phyloP scores from a whole-genome alignment of 768 basidiomycete genomes.

The Tulasnella calospora region DNA sequence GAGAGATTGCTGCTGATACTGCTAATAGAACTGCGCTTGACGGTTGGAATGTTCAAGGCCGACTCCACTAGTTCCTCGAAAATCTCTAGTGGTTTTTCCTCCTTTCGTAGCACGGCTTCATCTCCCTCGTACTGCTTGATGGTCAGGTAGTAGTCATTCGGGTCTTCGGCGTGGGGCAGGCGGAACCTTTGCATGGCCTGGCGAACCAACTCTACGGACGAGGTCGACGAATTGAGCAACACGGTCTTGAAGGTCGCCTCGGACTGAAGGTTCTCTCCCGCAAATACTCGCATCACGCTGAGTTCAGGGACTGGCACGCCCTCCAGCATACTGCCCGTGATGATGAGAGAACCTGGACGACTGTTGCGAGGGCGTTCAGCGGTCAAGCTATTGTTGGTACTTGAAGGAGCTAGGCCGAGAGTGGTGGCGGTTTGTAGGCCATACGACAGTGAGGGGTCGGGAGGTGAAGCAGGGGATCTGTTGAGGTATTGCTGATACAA shows the following conservation, averaged over 20 bases:
- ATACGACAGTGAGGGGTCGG: constrained; percentile 64
- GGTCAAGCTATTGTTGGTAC: background rate
- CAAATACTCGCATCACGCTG: constrained; percentile 93
- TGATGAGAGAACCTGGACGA: constrained; percentile 72
- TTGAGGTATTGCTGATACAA: constrained; percentile 87
- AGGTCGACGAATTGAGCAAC: constrained; percentile 80
- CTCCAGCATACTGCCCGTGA: constrained; percentile 56
- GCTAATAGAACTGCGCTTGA: constrained; percentile 90
- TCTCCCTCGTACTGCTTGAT: constrained; percentile 91
- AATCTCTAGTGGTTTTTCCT: constrained; percentile 79
- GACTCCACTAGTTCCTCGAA: constrained; percentile 83
- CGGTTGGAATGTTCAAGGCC: constrained; percentile 63
- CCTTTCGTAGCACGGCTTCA: constrained; percentile 55
- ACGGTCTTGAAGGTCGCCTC: constrained; percentile 99
- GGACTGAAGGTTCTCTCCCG: constrained; percentile 81
- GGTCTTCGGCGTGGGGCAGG: constrained; percentile 56
- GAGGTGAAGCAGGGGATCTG: constrained; percentile 72
- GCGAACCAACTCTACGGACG: constrained; percentile 73
- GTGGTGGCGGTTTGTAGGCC: constrained; percentile 72
- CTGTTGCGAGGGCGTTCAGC: constrained; percentile 4
- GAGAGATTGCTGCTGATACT: constrained; percentile 89
- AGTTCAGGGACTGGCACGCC: constrained; percentile 64
- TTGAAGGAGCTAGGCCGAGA: constrained; percentile 29
- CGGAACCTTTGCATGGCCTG: constrained; percentile 96
- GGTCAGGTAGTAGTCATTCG: constrained; percentile 76